A percentile compares a stretch with the other conserved stretches of the same genome.
phyloP scores from a whole-genome alignment of 345 rosid genomes.

The Geranium brycei region DNA sequence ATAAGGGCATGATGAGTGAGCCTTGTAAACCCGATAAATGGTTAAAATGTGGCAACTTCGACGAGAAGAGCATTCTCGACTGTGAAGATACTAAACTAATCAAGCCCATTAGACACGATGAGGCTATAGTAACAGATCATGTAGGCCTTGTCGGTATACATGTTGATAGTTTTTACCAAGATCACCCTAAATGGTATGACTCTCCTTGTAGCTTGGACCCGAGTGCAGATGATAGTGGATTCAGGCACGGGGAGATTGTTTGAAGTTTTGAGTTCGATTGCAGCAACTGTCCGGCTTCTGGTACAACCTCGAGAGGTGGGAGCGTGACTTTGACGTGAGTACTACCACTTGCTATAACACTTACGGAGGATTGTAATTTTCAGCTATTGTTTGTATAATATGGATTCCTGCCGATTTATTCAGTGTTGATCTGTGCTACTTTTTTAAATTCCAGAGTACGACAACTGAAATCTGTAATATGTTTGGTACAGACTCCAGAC shows the following conservation, averaged over 20 bases:
- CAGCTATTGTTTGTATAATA: neutral
- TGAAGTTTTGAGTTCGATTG: slow-evolving; percentile 10
- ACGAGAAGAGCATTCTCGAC: slow-evolving; percentile 81
- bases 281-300: neutral
- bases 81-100: slow-evolving; percentile 83
- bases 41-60: slow-evolving; percentile 81
- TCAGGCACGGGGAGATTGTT: slow-evolving; percentile 70
- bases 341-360: neutral
- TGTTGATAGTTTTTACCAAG: slow-evolving; percentile 95
- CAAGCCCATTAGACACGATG: slow-evolving; percentile 74
- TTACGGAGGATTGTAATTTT: neutral
- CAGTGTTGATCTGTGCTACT: neutral
- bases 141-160: slow-evolving; percentile 85
- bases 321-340: neutral
- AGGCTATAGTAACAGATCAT: slow-evolving; percentile 58
- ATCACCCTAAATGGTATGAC: slow-evolving; percentile 87
- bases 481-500: neutral
- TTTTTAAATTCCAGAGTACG: neutral
- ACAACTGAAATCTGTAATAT: neutral
- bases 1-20: slow-evolving; percentile 60
- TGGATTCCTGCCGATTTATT: neutral
- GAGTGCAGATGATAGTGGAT: slow-evolving; percentile 69
- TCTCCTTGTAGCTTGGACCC: slow-evolving; percentile 92
- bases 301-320: neutral
- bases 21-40: slow-evolving; percentile 83